Percentiles rank a stretch among this genome's conserved stretches.
These are phyloP conservation scores for Lentinula lateritia DNA, from an alignment of 768 basidiomycete genomes.

Conservation along the genomic window DNA sequence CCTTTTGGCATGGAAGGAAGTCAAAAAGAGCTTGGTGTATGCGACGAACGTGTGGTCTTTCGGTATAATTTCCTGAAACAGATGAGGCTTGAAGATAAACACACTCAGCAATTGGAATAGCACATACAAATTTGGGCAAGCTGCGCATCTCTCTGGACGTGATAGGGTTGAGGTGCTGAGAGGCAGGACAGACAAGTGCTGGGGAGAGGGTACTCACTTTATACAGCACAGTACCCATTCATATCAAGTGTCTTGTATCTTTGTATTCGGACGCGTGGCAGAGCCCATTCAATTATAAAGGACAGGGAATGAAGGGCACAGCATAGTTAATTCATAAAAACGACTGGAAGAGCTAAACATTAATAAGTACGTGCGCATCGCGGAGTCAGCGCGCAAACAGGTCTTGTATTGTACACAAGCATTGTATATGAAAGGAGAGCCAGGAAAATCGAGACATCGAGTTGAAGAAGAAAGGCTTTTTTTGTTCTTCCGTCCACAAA, in stretches of 20 bases:
- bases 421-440: not conserved
- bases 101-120: not conserved
- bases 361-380: no score
- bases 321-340: no score
- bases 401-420: not conserved
- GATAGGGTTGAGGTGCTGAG: not conserved
- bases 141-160: not conserved
- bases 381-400: not conserved
- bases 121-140: not conserved
- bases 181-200: not conserved
- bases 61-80: not conserved
- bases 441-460: not conserved
- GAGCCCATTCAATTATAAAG: no score
- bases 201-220: no score
- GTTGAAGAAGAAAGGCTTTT: slow-evolving; percentile 23
- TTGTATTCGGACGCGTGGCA: no score
- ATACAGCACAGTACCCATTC: no score
- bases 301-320: no score
- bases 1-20: not conserved
- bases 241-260: no score
- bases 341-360: no score
- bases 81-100: not conserved
- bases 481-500: slow-evolving; percentile 27
- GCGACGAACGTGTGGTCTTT: not conserved
- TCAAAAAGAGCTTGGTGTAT: not conserved